Evolutionary conservation across 306 rosid species (phyloP).

Genomic region (Quercus wislizeni): DNA sequence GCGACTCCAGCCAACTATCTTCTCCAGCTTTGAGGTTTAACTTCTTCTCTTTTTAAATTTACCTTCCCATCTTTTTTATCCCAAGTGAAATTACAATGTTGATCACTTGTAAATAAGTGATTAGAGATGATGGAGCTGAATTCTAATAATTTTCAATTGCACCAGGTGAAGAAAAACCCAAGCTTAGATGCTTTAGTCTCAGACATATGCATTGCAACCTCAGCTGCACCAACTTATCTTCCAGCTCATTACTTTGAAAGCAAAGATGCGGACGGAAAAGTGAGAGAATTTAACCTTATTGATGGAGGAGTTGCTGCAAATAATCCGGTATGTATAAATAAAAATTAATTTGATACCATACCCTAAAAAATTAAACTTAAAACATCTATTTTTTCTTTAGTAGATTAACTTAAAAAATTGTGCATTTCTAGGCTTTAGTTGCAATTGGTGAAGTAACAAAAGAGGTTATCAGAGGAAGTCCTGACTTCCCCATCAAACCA

Average conservation of each 20-base stretch:
- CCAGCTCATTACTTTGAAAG: slow-evolving; percentile 15
- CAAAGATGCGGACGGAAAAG: not conserved
- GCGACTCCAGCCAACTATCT: too few relatives aligned
- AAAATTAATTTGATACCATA: not conserved
- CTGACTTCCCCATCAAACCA: not conserved
- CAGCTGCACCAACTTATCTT: slow-evolving; percentile 18
- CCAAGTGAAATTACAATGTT: too few relatives aligned
- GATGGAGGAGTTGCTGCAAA: not conserved
- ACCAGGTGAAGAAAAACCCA: slow-evolving; percentile 11
- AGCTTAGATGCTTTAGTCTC: not conserved
- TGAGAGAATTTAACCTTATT: slow-evolving; percentile 8
- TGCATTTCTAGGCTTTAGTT: not conserved
- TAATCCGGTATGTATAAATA: not conserved
- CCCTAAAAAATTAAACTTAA: too few relatives aligned
- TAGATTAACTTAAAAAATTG: not conserved
- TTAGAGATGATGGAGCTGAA: too few relatives aligned
- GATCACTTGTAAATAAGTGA: too few relatives aligned
- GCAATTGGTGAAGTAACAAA: not conserved
- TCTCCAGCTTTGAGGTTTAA: too few relatives aligned
- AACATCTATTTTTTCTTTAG: not conserved
- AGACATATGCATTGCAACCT: slow-evolving; percentile 4
- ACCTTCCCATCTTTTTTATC: too few relatives aligned
- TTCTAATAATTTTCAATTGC: too few relatives aligned
- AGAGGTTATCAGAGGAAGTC: not conserved
- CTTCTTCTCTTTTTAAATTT: too few relatives aligned